A percentile compares a stretch with the other conserved stretches of the same genome.
Conservation (phyloP, 2,329 filamentous ascomycete species). For the Fulvia fulva region DNA sequence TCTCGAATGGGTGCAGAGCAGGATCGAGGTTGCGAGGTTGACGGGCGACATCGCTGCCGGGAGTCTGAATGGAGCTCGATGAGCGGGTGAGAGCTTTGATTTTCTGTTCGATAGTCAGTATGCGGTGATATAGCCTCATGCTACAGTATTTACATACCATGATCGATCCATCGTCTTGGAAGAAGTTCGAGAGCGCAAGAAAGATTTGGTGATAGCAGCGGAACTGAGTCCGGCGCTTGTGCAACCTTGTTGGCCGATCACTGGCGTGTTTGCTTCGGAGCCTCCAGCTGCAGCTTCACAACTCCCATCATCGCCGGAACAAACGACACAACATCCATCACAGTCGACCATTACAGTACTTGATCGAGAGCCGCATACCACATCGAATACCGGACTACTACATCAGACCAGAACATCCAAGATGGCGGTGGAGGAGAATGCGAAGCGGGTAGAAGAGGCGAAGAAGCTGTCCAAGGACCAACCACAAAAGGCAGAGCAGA, state of each 20-base stretch:
- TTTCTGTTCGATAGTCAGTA: conserved; percentile 40
- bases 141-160: conserved; percentile 14
- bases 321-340: not conserved
- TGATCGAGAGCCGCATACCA: not conserved
- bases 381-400: not conserved
- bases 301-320: not conserved
- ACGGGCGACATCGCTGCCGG: conserved; percentile 62
- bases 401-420: conserved; percentile 10
- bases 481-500: conserved; percentile 75
- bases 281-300: conserved; percentile 2
- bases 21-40: conserved; percentile 73
- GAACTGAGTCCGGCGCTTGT: conserved; percentile 3
- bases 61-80: conserved; percentile 60
- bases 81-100: conserved; percentile 66
- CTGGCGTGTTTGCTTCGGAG: conserved; percentile 1
- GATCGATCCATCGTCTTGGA: conserved; percentile 12
- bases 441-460: conserved; percentile 77
- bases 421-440: conserved; percentile 51
- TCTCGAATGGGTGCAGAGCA: conserved; percentile 83
- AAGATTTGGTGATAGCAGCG: conserved; percentile 6
- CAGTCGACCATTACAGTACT: not conserved
- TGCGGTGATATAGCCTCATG: not conserved
- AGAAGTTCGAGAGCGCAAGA: conserved; percentile 7
- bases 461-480: conserved; percentile 77
- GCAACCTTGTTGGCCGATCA: conserved; percentile 7